Base-by-base conservation (phyloP, 257 asterid genomes). In the Avicennia marina region DNA sequence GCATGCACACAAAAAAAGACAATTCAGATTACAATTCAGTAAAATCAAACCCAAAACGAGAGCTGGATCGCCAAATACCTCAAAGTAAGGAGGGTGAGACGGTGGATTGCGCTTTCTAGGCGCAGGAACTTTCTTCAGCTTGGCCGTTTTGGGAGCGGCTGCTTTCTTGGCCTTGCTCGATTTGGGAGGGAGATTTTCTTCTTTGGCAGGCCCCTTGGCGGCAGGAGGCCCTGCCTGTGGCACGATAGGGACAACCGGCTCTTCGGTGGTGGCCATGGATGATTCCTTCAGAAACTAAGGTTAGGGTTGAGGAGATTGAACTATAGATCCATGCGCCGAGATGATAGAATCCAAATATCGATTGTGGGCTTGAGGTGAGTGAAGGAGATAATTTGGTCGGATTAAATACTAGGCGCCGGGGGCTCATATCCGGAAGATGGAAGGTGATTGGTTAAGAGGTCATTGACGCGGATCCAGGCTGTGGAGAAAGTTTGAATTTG, bases 41-140 rank as follows among this genome's bases (percentile, higher is more conserved):
- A 20, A 41, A 53, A 53, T 27, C 3, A 22, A 39, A 58, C 4
- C 19, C 2, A 0, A 11, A 50, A 34, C 13, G 2, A 40, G 7
- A 34, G 58, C n/a, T 4, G 8, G 32, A 33, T n/a, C 6, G 0
- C 7, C 1, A 7, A 33, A 56, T 75, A 81, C 97, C 91, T 85
- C 97, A 17, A 83, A 76, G 79, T 89, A 85, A 13, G 95, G 75
- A n/a, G 97, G 97, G 50, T 89, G 97, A 27, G 77, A 11, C 3
- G 82, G 16, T 0, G 76, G 1, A 8, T 19, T 69, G 4, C 66
- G 75, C 78, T 83, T 83, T 21, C 58, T 77, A 4, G 95, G 81
- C 0, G 86, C 90, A 49, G 95, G 72, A 2, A 76, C 69, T 20
- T 82, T 88, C 71, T 81, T 86, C 33, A 72, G 41, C 62, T 78